These are phyloP conservation scores for Diaporthe destruens DNA, from an alignment of 2,329 filamentous ascomycete species.

Conservation along the genomic window DNA sequence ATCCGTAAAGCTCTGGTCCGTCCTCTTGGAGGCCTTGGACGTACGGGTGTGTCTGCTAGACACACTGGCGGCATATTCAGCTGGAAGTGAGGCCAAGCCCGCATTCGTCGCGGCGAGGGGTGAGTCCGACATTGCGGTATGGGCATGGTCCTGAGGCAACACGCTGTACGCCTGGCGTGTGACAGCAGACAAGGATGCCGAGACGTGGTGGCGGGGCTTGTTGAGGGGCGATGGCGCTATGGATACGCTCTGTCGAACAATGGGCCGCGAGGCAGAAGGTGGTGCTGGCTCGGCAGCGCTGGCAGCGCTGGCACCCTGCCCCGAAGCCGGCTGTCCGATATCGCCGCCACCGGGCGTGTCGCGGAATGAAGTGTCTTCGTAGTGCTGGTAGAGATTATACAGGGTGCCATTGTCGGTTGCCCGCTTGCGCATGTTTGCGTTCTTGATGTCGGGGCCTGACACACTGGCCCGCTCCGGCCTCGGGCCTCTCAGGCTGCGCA, in stretches of 20 bases:
- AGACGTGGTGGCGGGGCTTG: conserved; percentile 37
- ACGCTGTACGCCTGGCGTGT: conserved; percentile 30
- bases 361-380: conserved; percentile 68
- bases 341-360: conserved; percentile 52
- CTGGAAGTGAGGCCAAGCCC: conserved; percentile 48
- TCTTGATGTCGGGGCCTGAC: conserved; percentile 20
- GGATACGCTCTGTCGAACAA: conserved; percentile 29
- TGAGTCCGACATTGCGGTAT: conserved; percentile 47
- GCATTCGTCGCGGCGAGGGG: conserved; percentile 47
- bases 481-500: conserved; percentile 42
- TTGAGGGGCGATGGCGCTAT: neutral
- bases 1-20: conserved; percentile 61
- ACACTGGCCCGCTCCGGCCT: conserved; percentile 6
- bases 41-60: conserved; percentile 68
- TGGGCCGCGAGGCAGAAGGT: conserved; percentile 4
- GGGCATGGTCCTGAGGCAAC: conserved; percentile 44
- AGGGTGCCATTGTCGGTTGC: conserved; percentile 54
- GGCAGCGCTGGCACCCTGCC: conserved; percentile 4
- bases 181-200: conserved; percentile 36
- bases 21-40: conserved; percentile 65
- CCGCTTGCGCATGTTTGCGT: conserved; percentile 32
- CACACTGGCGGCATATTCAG: conserved; percentile 63
- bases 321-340: conserved; percentile 31
- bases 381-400: conserved; percentile 68
- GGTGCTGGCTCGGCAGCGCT: conserved; percentile 4